Evolutionary conservation across 2,329 filamentous ascomycete genomes (phyloP).

Genomic region (Trichoderma sp.): DNA sequence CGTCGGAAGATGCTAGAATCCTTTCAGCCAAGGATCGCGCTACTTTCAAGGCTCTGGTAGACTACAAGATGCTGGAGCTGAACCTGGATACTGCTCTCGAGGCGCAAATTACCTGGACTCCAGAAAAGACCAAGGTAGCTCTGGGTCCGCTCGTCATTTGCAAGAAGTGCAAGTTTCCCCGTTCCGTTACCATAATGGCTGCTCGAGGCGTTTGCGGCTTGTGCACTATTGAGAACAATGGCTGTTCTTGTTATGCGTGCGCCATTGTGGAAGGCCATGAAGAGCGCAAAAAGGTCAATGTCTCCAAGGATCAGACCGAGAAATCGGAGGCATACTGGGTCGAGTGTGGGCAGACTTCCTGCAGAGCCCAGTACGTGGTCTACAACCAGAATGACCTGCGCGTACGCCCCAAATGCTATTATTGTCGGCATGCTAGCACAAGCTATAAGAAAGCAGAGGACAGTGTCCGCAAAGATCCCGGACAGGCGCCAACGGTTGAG

Average conservation of each 20-base stretch:
- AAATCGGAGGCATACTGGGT: slow-evolving; percentile 49
- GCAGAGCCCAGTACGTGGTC: slow-evolving; percentile 55
- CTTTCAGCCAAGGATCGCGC: slow-evolving; percentile 44
- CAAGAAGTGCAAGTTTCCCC: slow-evolving; percentile 47
- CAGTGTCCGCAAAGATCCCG: background rate
- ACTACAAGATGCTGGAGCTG: slow-evolving; percentile 51
- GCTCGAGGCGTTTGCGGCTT: slow-evolving; percentile 46
- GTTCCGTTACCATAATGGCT: slow-evolving; percentile 56
- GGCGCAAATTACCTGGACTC: slow-evolving; percentile 51
- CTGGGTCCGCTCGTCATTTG: slow-evolving; percentile 51
- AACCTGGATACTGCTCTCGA: slow-evolving; percentile 51
- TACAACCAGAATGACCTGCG: slow-evolving; percentile 49
- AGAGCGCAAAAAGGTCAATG: slow-evolving; percentile 36
- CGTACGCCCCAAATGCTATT: slow-evolving; percentile 54
- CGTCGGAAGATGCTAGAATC: slow-evolving; percentile 33
- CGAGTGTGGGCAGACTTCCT: slow-evolving; percentile 49
- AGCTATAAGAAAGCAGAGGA: slow-evolving; percentile 7
- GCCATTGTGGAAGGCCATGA: slow-evolving; percentile 34
- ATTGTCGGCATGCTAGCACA: slow-evolving; percentile 44
- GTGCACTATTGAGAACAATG: slow-evolving; percentile 38
- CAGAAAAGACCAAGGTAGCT: slow-evolving; percentile 47
- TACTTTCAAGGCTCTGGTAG: slow-evolving; percentile 50
- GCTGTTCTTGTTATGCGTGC: slow-evolving; percentile 35
- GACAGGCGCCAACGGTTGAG: slow-evolving; percentile 47
- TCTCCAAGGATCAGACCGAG: slow-evolving; percentile 39